A percentile compares a stretch with the other conserved stretches of the same genome.
These are phyloP conservation scores for Corymbia maculata DNA, from an alignment of 345 rosid genomes.

Conservation along the genomic window DNA sequence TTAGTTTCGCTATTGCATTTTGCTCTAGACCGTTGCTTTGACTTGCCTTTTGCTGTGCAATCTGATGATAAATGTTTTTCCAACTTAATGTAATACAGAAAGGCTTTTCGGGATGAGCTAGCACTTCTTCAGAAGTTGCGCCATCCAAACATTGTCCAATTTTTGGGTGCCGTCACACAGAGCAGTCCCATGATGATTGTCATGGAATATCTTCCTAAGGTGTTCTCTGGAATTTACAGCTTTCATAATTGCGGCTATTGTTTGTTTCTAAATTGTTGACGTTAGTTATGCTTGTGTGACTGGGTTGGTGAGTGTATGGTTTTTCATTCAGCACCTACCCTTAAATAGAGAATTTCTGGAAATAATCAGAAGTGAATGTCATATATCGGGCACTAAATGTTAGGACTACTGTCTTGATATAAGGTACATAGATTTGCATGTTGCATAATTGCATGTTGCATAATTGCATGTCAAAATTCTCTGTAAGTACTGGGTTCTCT, in stretches of 20 bases:
- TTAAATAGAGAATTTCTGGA: background rate
- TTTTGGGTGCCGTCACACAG: slow-evolving; percentile 84
- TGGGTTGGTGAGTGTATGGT: background rate
- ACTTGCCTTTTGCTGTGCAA: background rate
- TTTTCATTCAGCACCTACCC: background rate
- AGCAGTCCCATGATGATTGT: slow-evolving; percentile 86
- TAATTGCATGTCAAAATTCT: background rate
- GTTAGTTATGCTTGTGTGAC: background rate
- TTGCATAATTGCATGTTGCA: too few relatives aligned
- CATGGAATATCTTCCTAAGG: slow-evolving; percentile 73
- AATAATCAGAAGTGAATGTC: background rate
- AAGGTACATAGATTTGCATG: background rate
- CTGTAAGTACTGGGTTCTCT: background rate
- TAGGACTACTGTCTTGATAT: background rate
- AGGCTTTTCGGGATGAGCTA: slow-evolving; percentile 79
- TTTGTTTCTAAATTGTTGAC: background rate
- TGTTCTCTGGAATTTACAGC: slow-evolving; percentile 1
- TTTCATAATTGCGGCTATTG: background rate
- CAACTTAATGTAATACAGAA: slow-evolving; percentile 17
- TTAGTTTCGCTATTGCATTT: slow-evolving; percentile 6
- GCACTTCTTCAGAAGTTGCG: slow-evolving; percentile 76
- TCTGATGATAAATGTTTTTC: background rate
- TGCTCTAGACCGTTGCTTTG: background rate
- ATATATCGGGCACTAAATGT: background rate
- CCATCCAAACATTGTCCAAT: slow-evolving; percentile 86